phyloP scores from a whole-genome alignment of 140 eudicot species.

The Bidens hawaiensis region DNA sequence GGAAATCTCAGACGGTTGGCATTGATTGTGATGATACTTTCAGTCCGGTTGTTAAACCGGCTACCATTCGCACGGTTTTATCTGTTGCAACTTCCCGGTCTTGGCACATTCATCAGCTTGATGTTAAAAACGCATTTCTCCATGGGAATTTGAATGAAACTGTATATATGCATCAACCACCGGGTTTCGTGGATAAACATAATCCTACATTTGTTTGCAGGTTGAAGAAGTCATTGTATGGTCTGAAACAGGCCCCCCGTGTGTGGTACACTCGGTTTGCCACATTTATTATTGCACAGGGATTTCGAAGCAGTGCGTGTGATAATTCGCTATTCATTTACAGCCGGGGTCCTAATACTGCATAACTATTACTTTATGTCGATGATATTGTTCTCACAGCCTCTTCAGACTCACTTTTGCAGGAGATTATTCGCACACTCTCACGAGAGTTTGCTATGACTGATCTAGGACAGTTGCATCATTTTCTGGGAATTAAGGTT shows the following conservation, averaged over 20 bases:
- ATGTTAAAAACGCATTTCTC: too few species aligned
- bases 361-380: background rate
- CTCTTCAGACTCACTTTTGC: background rate
- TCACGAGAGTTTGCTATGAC: too few species aligned
- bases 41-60: background rate
- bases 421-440: background rate
- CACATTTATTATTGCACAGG: background rate
- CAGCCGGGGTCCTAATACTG: background rate
- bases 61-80: background rate
- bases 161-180: background rate
- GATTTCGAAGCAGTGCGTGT: background rate
- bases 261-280: slow-evolving; percentile 1
- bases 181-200: background rate
- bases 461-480: too few species aligned
- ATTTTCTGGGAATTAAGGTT: too few species aligned
- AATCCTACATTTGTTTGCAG: background rate
- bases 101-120: background rate
- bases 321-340: background rate
- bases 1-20: background rate
- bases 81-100: background rate
- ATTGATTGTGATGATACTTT: background rate
- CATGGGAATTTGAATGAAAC: too few species aligned
- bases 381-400: background rate
- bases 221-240: background rate
- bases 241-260: slow-evolving; percentile 7